phyloP scores from a whole-genome alignment of 2,329 filamentous ascomycete genomes.

The Arthrinium puccinioides region DNA sequence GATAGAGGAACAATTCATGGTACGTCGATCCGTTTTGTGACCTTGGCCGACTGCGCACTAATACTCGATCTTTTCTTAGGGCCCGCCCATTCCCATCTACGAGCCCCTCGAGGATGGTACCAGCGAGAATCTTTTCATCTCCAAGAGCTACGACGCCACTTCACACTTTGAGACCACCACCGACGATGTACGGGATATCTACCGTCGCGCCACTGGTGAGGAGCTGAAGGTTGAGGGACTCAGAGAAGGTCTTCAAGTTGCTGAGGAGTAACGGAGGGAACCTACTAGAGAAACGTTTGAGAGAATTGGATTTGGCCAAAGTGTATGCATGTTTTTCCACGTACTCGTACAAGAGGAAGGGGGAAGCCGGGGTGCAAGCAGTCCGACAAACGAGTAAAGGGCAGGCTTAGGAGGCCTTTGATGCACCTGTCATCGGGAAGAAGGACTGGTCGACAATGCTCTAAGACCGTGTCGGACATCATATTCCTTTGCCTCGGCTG shows the following conservation, averaged over 20 bases:
- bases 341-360: no score
- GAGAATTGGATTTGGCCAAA: no score
- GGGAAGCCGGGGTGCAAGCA: no score
- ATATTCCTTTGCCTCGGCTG: no score
- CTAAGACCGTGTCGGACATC: no score
- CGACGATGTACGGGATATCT: constrained; percentile 94
- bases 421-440: no score
- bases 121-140: constrained; percentile 92
- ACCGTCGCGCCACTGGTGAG: constrained; percentile 73
- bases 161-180: constrained; percentile 91
- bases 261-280: constrained; percentile 56
- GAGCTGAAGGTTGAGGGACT: constrained; percentile 84
- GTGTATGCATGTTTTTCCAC: no score
- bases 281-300: no score
- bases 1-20: constrained; percentile 97
- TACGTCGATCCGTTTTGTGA: constrained; percentile 26
- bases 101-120: constrained; percentile 77
- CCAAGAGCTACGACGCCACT: constrained; percentile 96
- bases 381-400: no score
- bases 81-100: constrained; percentile 85
- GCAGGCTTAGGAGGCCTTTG: no score
- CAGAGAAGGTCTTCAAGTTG: constrained; percentile 68
- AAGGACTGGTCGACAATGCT: no score
- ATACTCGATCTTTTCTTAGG: constrained; percentile 28
- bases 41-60: background rate